phyloP scores from a whole-genome alignment of 768 basidiomycete species.

The Lyophyllum atratum region DNA sequence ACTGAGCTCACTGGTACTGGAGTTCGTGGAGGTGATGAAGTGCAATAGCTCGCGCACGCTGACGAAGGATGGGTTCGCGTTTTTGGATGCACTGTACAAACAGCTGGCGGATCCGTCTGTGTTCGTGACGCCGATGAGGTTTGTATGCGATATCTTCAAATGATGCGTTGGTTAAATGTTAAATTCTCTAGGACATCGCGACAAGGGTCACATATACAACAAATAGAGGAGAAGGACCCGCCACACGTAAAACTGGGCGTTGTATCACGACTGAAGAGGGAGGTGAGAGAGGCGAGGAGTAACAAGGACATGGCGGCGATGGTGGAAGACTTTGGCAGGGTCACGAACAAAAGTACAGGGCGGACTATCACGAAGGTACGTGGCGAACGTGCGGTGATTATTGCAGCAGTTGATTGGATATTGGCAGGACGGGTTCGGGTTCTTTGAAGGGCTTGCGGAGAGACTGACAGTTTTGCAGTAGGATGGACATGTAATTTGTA shows the following conservation, averaged over 20 bases:
- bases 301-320: slow-evolving; percentile 63
- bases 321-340: slow-evolving; percentile 69
- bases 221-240: slow-evolving; percentile 42
- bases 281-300: slow-evolving; percentile 50
- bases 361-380: slow-evolving; percentile 72
- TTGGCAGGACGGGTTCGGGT: slow-evolving; percentile 65
- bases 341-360: slow-evolving; percentile 68
- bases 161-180: slow-evolving; percentile 1
- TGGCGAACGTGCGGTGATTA: not conserved
- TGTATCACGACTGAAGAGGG: slow-evolving; percentile 56
- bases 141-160: slow-evolving; percentile 21
- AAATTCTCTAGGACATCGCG: slow-evolving; percentile 13
- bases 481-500: not conserved
- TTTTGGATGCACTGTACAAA: slow-evolving; percentile 70
- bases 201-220: slow-evolving; percentile 40
- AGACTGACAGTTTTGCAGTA: slow-evolving; percentile 46
- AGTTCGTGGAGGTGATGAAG: slow-evolving; percentile 65
- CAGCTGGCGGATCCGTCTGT: slow-evolving; percentile 72
- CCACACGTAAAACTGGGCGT: slow-evolving; percentile 59
- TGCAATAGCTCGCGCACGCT: slow-evolving; percentile 65
- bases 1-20: slow-evolving; percentile 55
- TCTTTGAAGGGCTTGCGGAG: slow-evolving; percentile 61
- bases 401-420: not conserved
- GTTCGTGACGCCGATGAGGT: slow-evolving; percentile 57
- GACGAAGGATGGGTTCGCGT: slow-evolving; percentile 70